Evolutionary conservation across 129 eudicot species (phyloP), one percentile per base, ranked within the genome.

Genomic region (Silybum marianum): DNA sequence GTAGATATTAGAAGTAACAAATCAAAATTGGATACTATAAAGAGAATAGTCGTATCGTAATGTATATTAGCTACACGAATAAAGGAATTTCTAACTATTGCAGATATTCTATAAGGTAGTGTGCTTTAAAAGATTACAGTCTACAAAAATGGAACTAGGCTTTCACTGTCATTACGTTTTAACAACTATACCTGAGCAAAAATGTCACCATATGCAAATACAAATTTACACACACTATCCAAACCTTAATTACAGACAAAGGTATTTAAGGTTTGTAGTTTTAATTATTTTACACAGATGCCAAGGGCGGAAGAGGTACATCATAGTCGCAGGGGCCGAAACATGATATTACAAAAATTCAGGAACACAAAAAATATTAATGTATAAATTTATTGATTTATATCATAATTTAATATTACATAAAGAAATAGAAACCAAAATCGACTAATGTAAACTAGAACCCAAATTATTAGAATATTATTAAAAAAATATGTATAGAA

Each of bases 71-170:
- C 24, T 18, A 73, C 18, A 74, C 14, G 51, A 74, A 46, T 26
- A 22, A 14, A 44, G 21, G 39, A 65, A 36, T 21, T 25, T 63
- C 54, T 21, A 74, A 81, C 68, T 80, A 46, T 28, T 48, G 67
- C 76, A 46, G 82, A 78, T 40, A 68, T 78, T 68, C 6, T 38
- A 68, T 68, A 78, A 78, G 46, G 40, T 25, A 40, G 72, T 36
- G 81, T 77, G 54, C 74, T 60, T 68, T 79, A 69, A 9, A 78
- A 79, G 44, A 78, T 78, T 30, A 69, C 13, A 26, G 32, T n/a
- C 46, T 48, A 79, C 75, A 44, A 79, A 39, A 46, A 44, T 13
- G 12, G 18, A 71, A 79, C 25, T 54, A 10, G 62, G 54, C 39
- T 71, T 79, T 32, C 25, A 71, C 71, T 42, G 9, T 25, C 58